Evolutionary conservation across 257 asterid genomes (phyloP).

Genomic region (Leptodermis oblonga): DNA sequence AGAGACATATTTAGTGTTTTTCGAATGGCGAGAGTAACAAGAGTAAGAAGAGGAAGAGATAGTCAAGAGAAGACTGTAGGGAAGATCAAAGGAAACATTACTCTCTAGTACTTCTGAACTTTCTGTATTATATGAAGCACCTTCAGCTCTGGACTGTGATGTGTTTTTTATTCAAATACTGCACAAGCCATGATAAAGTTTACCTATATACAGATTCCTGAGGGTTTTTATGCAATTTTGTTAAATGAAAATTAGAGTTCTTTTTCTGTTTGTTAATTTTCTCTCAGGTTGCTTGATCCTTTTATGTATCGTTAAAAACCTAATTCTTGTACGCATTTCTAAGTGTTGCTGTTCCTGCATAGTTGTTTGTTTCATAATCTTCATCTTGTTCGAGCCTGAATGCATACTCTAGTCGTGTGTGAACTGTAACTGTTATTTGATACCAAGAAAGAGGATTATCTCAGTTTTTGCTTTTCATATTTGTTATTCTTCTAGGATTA

Average conservation of each 20-base stretch:
- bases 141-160: not conserved
- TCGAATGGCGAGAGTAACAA: not conserved
- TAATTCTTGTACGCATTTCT: not conserved
- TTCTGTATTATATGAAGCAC: not conserved
- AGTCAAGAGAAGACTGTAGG: not conserved
- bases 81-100: too few relatives aligned
- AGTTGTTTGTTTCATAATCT: not conserved
- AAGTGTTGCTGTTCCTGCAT: not conserved
- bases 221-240: not conserved
- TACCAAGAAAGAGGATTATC: not conserved
- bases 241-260: not conserved
- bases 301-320: not conserved
- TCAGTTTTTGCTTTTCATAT: not conserved
- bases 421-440: not conserved
- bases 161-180: not conserved
- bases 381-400: not conserved
- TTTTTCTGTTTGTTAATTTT: conserved; percentile 5
- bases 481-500: not conserved
- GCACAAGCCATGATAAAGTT: too few relatives aligned
- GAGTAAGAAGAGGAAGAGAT: too few relatives aligned
- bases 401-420: not conserved
- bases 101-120: not conserved
- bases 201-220: not conserved
- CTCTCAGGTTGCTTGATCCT: not conserved
- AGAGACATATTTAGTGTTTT: not conserved